Base-by-base conservation (phyloP, 1,139 yeast genomes). In the Lodderomyces pseudojiufengensis region DNA sequence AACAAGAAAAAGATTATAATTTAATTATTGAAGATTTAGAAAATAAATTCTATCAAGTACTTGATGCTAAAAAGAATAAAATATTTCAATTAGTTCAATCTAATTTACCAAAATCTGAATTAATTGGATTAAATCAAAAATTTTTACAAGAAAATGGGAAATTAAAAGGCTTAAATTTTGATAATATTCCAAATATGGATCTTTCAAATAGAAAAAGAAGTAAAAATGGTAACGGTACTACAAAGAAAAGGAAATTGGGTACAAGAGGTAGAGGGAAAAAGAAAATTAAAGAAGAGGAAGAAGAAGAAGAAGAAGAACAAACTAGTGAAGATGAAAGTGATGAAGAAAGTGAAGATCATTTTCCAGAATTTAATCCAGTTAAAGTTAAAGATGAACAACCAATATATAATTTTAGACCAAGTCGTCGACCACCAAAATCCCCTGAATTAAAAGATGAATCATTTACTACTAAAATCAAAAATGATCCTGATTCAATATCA, bases 41-140 rank as follows among this genome's bases (percentile, higher is more conserved):
- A 40, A 54, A 50, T 38, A 63, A 65, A 43, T 66, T 66, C 36
- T 61, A 60, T 41, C 62, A 55, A 35, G 57, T 65, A 5, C 49
- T 70, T 31, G 57, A 60, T 37, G 42, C 62, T 18, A 70, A 70
- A 44, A 65, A 67, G 44, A 57, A 55, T 35, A 54, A 47, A 41
- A 69, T 69, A 8, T 55, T 65, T 50, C 55, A 64, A 38, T 49
- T 69, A 20, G 15, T 39, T 5, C 34, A 35, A 13, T 27, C 11
- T 5, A 25, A 27, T 10, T 24, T 27, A 8, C 29, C 40, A 8
- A 35, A 35, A 15, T 22, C 29, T 2, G 29, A 37, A 22, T 34
- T 45, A 23, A 35, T 28, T 9, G 43, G 40, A 9, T 36, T 46
- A 21, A 46, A 46, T 36, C 25, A 27, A 16, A 34, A 14, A 10